Conservation (phyloP, 768 basidiomycete species). For the Kwoniella botswanensis region DNA sequence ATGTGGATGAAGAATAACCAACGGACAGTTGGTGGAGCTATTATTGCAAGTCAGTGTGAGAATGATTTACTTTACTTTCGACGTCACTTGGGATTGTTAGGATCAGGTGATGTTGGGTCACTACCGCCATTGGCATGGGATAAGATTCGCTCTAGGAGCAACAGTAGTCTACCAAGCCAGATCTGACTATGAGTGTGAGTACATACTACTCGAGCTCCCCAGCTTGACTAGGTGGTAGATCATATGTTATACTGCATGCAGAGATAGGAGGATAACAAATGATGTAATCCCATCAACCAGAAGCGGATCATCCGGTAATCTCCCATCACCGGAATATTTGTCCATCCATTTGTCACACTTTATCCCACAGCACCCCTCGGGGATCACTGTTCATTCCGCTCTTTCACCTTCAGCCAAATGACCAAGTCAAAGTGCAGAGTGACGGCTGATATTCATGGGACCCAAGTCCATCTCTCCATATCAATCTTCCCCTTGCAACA, state of each 20-base stretch:
- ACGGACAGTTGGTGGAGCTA: background rate
- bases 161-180: background rate
- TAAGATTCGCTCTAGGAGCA: background rate
- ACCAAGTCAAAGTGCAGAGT: background rate
- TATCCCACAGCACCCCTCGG: conserved; percentile 3
- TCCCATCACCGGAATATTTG: conserved; percentile 1
- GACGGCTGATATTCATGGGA: background rate
- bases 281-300: background rate
- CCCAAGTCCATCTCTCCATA: background rate
- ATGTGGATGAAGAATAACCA: background rate
- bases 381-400: background rate
- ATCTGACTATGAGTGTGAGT: background rate
- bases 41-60: background rate
- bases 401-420: background rate
- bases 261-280: background rate
- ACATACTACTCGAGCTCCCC: background rate
- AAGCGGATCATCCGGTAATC: background rate
- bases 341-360: background rate
- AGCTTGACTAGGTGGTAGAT: too few relatives aligned
- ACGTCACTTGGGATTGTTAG: background rate
- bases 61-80: background rate
- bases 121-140: background rate
- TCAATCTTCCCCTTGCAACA: background rate
- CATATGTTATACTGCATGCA: too few relatives aligned
- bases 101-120: conserved; percentile 2